Evolutionary conservation across 495 filamentous ascomycete genomes (phyloP), one percentile per base, ranked within the genome.

Genomic region (Hypoxylon subgilvum): DNA sequence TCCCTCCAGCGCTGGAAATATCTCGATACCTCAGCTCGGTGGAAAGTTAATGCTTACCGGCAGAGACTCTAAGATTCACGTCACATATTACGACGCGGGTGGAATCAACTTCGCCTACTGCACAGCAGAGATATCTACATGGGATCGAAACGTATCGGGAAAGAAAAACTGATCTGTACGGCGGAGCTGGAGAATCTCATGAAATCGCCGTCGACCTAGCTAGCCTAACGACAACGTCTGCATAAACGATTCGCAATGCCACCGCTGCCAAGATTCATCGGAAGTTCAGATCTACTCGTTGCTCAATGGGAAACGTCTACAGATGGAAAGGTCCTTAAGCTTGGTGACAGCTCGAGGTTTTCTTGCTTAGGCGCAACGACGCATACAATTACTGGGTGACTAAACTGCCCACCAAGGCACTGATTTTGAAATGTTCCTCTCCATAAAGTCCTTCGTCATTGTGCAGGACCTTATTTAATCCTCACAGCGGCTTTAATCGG

Each of bases 371-470:
- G 62, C 80, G 86, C 13, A 85, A 88, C 68, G 76, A 80, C 19
- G 87, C 85, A 0, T 90, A 90, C 73, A 83, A 87, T 63, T 89
- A 86, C 76, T 91, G 86, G 88, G 80, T 82, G 6, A 76, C 85
- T 1, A 75, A 88, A 55, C 65, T 85, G 3, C 71, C 71, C 0
- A 49, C 42, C 18, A 13, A 54, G 28, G 36, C 50, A 12, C 57
- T 51, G 23, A 50, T 51, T 8, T 18, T 30, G 13, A 57, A 57
- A 44, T 57, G 44, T 21, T 57, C 44, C 17, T 57, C 45, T 31
- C 46, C 45, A 4, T 38, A 0, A 51, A 50, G 3, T 57, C 83
- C 0, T 53, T 51, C 57, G 74, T 89, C 6, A 88, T 92, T 47
- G 76, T 91, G 47, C 80, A 56, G 88, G 85, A 0, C 85, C 86